phyloP scores from a whole-genome alignment of 2,329 filamentous ascomycete genomes.

The Cordyceps sp. region DNA sequence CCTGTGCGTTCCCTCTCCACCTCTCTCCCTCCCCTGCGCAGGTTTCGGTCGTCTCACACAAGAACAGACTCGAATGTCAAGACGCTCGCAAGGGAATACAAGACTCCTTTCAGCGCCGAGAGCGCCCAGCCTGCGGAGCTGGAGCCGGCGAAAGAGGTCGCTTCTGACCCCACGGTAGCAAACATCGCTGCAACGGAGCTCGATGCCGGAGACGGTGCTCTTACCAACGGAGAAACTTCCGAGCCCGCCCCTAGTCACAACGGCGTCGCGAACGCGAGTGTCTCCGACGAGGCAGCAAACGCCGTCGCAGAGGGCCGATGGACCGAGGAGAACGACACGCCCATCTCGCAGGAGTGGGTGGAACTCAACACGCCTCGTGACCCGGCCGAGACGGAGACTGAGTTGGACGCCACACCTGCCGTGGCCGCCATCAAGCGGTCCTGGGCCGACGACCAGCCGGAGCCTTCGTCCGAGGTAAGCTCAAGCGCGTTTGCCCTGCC shows the following conservation, averaged over 20 bases:
- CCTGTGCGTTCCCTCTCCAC: conserved; percentile 61
- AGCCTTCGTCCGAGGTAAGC: conserved; percentile 28
- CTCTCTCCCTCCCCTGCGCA: too few relatives aligned
- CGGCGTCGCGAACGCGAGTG: conserved; percentile 27
- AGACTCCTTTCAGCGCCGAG: conserved; percentile 20
- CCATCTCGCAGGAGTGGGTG: conserved; percentile 54
- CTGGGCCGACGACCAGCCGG: conserved; percentile 70
- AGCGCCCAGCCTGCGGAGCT: conserved; percentile 15
- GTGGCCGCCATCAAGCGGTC: conserved; percentile 40
- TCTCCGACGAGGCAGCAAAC: conserved; percentile 36
- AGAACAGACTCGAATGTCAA: conserved; percentile 18
- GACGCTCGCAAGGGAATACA: conserved; percentile 35
- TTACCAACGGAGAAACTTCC: conserved; percentile 21
- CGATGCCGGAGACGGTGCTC: conserved; percentile 25
- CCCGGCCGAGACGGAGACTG: conserved; percentile 56
- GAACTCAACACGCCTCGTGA: conserved; percentile 51
- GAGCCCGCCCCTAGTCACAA: conserved; percentile 21
- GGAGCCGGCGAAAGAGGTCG: conserved; percentile 15
- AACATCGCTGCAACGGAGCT: conserved; percentile 55
- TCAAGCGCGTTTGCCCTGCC: background rate
- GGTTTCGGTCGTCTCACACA: too few relatives aligned
- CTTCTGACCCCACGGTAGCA: conserved; percentile 48
- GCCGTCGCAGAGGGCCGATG: conserved; percentile 49
- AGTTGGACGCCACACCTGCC: conserved; percentile 43
- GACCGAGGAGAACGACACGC: conserved; percentile 33